These are phyloP conservation scores for Cenococcum geophilum DNA, from an alignment of 495 filamentous ascomycete species.

Conservation along the genomic window DNA sequence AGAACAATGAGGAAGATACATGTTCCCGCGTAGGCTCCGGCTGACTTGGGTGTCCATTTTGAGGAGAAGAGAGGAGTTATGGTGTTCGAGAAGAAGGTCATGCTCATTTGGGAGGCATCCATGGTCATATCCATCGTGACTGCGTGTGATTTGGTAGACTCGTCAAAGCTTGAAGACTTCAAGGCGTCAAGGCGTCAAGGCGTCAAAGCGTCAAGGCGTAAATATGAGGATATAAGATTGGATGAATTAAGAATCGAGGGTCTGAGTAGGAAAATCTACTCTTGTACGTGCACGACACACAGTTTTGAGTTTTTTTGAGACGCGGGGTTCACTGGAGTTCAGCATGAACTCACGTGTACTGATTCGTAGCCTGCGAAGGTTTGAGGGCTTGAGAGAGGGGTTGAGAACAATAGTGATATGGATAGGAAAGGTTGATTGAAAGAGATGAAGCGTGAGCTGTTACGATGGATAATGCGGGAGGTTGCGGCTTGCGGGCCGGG, in stretches of 20 bases:
- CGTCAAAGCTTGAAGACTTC: background rate
- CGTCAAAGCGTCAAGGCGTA: background rate
- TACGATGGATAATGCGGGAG: conserved; percentile 4
- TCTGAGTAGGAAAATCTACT: background rate
- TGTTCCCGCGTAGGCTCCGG: conserved; percentile 70
- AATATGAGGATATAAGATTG: background rate
- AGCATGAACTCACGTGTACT: background rate
- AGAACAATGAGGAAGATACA: conserved; percentile 82
- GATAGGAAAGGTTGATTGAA: background rate
- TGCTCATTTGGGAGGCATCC: conserved; percentile 31
- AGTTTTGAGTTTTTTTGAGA: background rate
- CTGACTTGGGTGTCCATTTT: conserved; percentile 62
- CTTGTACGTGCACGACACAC: background rate
- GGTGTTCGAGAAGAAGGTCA: conserved; percentile 57
- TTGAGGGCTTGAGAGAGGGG: background rate
- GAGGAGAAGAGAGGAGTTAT: conserved; percentile 67
- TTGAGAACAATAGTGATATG: conserved; percentile 7
- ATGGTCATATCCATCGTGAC: conserved; percentile 17
- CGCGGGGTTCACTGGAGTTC: background rate
- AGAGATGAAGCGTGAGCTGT: background rate
- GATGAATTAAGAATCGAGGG: background rate
- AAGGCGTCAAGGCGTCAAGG: background rate
- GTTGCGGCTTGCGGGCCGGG: background rate
- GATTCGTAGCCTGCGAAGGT: background rate
- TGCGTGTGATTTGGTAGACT: conserved; percentile 12